Evolutionary conservation across 305 asterid species (phyloP).

Genomic region (Lippia alba): DNA sequence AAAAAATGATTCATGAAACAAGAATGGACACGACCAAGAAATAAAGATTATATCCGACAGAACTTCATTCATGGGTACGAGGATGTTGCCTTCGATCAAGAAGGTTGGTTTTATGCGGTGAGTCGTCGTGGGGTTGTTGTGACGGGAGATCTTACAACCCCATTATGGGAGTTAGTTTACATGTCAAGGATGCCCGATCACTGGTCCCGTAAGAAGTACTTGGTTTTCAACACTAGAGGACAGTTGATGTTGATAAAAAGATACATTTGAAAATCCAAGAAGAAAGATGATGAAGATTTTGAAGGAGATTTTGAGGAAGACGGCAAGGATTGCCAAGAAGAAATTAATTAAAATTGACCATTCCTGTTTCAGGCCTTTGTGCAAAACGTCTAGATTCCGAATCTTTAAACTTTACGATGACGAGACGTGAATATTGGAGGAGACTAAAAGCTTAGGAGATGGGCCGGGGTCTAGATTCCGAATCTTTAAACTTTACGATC

Average conservation of each 20-base stretch:
- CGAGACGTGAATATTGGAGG: background rate
- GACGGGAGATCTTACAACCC: background rate
- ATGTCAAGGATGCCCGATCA: background rate
- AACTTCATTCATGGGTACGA: background rate
- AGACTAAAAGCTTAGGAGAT: constrained; percentile 3
- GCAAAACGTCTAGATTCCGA: background rate
- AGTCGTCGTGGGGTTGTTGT: background rate
- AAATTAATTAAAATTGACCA: no score
- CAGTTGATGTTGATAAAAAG: constrained; percentile 12
- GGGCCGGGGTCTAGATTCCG: no score
- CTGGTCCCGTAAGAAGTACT: background rate
- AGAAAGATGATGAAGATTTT: no score
- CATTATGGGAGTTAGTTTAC: background rate
- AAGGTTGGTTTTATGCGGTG: background rate
- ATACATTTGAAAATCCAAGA: background rate
- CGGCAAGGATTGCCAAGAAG: background rate
- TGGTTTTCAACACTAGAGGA: constrained; percentile 8
- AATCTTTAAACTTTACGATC: no score
- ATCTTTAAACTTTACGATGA: background rate
- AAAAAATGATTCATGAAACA: no score
- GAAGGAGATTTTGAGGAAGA: no score
- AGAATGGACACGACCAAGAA: background rate
- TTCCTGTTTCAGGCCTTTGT: no score
- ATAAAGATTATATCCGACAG: background rate
- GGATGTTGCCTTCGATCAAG: constrained; percentile 13